Evolutionary conservation across 2,329 filamentous ascomycete genomes (phyloP).

Genomic region (Cytospora chrysosperma): DNA sequence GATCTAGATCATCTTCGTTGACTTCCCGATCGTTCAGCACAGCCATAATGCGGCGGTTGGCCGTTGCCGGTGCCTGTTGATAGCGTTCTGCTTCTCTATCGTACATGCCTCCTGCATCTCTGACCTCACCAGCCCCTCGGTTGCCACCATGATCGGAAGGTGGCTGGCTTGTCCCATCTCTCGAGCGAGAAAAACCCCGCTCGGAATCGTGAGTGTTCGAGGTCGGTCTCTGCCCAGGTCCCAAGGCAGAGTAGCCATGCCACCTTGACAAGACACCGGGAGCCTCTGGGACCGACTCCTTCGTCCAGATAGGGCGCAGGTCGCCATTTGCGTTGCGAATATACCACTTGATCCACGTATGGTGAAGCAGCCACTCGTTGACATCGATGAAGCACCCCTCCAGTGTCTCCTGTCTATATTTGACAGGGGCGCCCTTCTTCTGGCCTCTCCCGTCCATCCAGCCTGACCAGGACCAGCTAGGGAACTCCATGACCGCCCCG

Average conservation of each 20-base stretch:
- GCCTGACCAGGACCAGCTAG: slow-evolving; percentile 39
- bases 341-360: slow-evolving; percentile 39
- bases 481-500: slow-evolving; percentile 29
- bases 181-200: not conserved
- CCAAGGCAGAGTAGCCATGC: not conserved
- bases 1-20: too few relatives aligned
- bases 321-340: slow-evolving; percentile 35
- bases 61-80: not conserved
- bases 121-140: too few relatives aligned
- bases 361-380: slow-evolving; percentile 34
- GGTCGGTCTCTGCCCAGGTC: not conserved
- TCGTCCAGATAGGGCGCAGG: slow-evolving; percentile 33
- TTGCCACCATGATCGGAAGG: too few relatives aligned
- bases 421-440: slow-evolving; percentile 2
- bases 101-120: not conserved
- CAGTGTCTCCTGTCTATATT: slow-evolving; percentile 27
- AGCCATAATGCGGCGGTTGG: not conserved
- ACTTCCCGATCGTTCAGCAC: not conserved
- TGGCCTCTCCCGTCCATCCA: slow-evolving; percentile 29
- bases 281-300: not conserved
- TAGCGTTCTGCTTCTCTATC: not conserved
- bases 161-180: not conserved
- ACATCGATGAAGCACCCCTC: slow-evolving; percentile 31
- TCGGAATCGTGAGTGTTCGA: not conserved
- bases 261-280: not conserved